Conservation (phyloP, 305 asterid genomes). For the Striga hermonthica region DNA sequence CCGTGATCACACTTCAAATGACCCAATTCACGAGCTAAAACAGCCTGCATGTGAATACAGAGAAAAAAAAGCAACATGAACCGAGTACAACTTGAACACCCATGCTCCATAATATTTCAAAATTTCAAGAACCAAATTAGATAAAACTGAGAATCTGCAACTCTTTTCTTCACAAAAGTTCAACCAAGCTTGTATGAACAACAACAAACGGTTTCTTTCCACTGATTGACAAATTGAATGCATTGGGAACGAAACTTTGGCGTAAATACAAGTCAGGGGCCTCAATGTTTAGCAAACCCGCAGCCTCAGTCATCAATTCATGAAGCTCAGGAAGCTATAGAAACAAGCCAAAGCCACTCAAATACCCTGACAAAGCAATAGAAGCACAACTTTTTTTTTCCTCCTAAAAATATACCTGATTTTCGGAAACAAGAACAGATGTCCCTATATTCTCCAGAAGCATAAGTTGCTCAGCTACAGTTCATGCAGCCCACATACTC, state of each 20-base stretch:
- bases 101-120: too few relatives aligned
- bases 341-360: neutral
- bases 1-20: slow-evolving; percentile 96
- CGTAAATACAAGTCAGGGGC: slow-evolving; percentile 86
- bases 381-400: too few relatives aligned
- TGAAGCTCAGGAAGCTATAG: slow-evolving; percentile 86
- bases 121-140: too few relatives aligned
- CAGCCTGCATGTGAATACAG: slow-evolving; percentile 50
- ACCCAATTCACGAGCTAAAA: slow-evolving; percentile 91
- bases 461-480: slow-evolving; percentile 87
- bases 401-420: slow-evolving; percentile 49
- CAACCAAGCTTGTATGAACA: slow-evolving; percentile 92
- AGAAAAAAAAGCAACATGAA: neutral
- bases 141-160: slow-evolving; percentile 58
- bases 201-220: slow-evolving; percentile 96
- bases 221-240: slow-evolving; percentile 83
- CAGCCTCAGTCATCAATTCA: slow-evolving; percentile 71
- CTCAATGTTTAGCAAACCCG: slow-evolving; percentile 58
- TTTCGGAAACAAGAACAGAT: slow-evolving; percentile 75
- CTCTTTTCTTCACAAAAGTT: slow-evolving; percentile 79
- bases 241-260: slow-evolving; percentile 90
- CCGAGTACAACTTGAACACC: too few relatives aligned
- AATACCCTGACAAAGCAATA: slow-evolving; percentile 6
- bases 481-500: slow-evolving; percentile 41
- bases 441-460: slow-evolving; percentile 96